These are phyloP conservation scores for Nemania abortiva DNA, from an alignment of 2,329 filamentous ascomycete species.

Conservation along the genomic window DNA sequence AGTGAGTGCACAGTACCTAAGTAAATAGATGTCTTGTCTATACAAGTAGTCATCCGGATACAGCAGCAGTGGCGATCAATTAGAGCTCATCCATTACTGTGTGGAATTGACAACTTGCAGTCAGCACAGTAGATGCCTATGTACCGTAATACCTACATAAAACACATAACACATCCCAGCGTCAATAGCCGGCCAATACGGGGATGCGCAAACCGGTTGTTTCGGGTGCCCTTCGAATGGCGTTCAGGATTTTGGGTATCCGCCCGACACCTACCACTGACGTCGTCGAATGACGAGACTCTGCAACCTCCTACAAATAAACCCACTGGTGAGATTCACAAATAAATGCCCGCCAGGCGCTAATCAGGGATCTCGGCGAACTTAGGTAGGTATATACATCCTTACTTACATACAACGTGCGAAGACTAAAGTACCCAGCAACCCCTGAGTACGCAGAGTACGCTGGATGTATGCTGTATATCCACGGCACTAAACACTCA, in stretches of 20 bases:
- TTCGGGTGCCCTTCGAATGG: constrained; percentile 22
- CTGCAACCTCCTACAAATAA: neutral
- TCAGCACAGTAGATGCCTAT: neutral
- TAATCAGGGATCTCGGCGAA: constrained; percentile 23
- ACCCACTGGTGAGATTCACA: too few relatives aligned
- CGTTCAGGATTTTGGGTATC: constrained; percentile 8
- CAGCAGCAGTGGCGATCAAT: constrained; percentile 21
- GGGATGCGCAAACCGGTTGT: constrained; percentile 24
- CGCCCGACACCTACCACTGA: constrained; percentile 19
- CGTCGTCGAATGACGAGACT: constrained; percentile 18
- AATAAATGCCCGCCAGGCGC: constrained; percentile 13
- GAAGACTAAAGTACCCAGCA: neutral
- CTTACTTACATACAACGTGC: too few relatives aligned
- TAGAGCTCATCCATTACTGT: too few relatives aligned
- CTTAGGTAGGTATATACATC: neutral
- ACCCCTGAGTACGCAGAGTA: neutral
- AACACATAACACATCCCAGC: neutral
- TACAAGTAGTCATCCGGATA: neutral
- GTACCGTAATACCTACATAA: neutral
- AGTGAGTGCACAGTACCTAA: too few relatives aligned
- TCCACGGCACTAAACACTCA: neutral
- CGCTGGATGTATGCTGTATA: too few relatives aligned
- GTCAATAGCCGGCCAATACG: neutral
- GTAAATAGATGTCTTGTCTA: neutral
- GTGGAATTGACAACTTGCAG: neutral